A percentile compares a stretch with the other conserved stretches of the same genome.
These are phyloP conservation scores for Akebia trifoliata DNA, from an alignment of 164 flowering plant genomes.

Conservation along the genomic window DNA sequence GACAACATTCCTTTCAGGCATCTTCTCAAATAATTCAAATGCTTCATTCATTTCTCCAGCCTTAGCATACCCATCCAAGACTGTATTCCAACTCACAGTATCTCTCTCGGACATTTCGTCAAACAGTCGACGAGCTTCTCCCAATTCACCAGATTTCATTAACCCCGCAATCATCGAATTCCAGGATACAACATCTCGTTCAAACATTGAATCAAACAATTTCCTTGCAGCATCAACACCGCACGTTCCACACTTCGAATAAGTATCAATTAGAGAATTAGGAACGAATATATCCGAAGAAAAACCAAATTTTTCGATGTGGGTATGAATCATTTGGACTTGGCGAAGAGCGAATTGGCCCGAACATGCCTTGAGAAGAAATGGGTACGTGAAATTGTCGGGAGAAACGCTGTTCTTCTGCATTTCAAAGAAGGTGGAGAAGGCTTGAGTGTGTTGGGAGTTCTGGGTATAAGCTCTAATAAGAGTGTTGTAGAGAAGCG, in stretches of 20 bases:
- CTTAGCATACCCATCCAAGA: slow-evolving; percentile 71
- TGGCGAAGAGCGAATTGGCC: slow-evolving; percentile 27
- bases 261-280: slow-evolving; percentile 64
- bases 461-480: slow-evolving; percentile 55
- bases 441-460: slow-evolving; percentile 40
- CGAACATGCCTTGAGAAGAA: slow-evolving; percentile 58
- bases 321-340: slow-evolving; percentile 62
- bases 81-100: slow-evolving; percentile 71
- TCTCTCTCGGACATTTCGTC: slow-evolving; percentile 84
- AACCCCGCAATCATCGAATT: slow-evolving; percentile 65
- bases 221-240: slow-evolving; percentile 46
- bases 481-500: slow-evolving; percentile 53
- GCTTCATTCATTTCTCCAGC: slow-evolving; percentile 58
- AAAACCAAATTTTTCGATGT: slow-evolving; percentile 55
- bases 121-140: slow-evolving; percentile 51
- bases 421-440: slow-evolving; percentile 47
- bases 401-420: slow-evolving; percentile 38
- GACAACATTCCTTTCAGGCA: slow-evolving; percentile 70
- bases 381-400: slow-evolving; percentile 69
- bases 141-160: slow-evolving; percentile 42
- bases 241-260: slow-evolving; percentile 48
- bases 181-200: slow-evolving; percentile 65
- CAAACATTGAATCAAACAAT: slow-evolving; percentile 50
- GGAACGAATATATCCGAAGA: slow-evolving; percentile 60
- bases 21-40: slow-evolving; percentile 55